Percentiles rank a stretch among this genome's conserved stretches.
These are phyloP conservation scores for Chalaropsis ovoidea DNA, from an alignment of 2,329 filamentous ascomycete species.

Conservation along the genomic window DNA sequence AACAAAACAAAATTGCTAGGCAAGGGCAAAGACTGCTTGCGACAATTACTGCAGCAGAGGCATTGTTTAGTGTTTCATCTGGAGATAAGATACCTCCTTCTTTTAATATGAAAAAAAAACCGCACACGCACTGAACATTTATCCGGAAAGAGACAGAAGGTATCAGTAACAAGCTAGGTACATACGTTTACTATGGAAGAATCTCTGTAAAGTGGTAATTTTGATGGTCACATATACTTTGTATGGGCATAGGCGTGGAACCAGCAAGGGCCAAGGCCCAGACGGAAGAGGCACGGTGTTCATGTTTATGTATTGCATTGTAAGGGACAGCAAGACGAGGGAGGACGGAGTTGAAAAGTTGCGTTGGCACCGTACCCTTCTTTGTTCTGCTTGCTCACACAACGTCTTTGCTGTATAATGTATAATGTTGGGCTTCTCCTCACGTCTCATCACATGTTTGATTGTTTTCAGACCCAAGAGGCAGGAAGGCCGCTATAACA, in stretches of 20 bases:
- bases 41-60: neutral
- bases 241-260: neutral
- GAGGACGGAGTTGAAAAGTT: neutral
- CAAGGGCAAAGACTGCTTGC: neutral
- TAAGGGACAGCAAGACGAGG: neutral
- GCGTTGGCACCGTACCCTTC: too few relatives aligned
- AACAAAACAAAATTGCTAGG: neutral
- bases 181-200: neutral
- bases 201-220: neutral
- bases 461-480: neutral
- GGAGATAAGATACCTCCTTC: conserved; percentile 2
- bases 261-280: neutral
- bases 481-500: neutral
- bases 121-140: neutral
- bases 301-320: too few relatives aligned
- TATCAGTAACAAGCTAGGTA: neutral
- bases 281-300: neutral
- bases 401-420: neutral
- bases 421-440: neutral
- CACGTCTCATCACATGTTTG: neutral
- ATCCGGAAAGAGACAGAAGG: neutral
- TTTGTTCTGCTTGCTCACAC: too few relatives aligned
- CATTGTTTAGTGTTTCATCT: conserved; percentile 21
- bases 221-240: neutral
- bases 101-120: too few relatives aligned